Percentiles rank a stretch among this genome's conserved stretches.
phyloP scores from a whole-genome alignment of 495 filamentous ascomycete species.

The Friedmanniomyces endolithicus region DNA sequence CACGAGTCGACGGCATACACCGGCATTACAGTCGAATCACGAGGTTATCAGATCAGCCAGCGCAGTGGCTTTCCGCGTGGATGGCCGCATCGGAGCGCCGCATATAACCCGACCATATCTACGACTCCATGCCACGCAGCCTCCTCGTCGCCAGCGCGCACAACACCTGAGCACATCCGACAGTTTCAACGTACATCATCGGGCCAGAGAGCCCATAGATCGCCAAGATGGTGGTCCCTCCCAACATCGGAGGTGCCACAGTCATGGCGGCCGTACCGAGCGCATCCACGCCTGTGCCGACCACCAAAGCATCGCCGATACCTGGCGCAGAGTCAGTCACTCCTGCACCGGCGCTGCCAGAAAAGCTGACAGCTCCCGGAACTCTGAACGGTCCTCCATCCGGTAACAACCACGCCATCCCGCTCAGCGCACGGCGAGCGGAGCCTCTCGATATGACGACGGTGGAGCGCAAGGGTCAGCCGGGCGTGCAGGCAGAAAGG shows the following conservation, averaged over 20 bases:
- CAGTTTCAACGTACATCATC: background rate
- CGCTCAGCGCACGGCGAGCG: slow-evolving; percentile 57
- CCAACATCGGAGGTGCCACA: background rate
- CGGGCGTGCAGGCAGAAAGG: slow-evolving; percentile 60
- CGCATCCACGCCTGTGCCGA: background rate
- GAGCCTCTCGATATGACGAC: slow-evolving; percentile 72
- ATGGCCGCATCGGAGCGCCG: background rate
- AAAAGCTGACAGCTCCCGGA: slow-evolving; percentile 11
- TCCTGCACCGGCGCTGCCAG: slow-evolving; percentile 5
- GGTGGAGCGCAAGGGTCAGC: slow-evolving; percentile 79
- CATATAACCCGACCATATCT: slow-evolving; percentile 5
- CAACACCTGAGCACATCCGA: background rate
- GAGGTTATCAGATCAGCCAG: background rate
- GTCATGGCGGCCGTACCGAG: background rate
- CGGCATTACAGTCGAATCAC: too few relatives aligned
- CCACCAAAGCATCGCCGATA: background rate
- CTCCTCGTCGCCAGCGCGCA: background rate
- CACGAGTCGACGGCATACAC: background rate
- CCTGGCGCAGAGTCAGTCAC: background rate
- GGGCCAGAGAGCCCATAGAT: background rate
- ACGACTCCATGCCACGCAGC: background rate
- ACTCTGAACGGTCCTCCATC: slow-evolving; percentile 20
- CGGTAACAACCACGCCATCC: slow-evolving; percentile 27
- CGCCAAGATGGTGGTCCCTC: slow-evolving; percentile 13
- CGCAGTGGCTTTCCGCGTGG: background rate